Percentiles rank a stretch among this genome's conserved stretches.
Evolutionary conservation across 73 alveolate species (phyloP).

Genomic region (Durusdinium trenchii): DNA sequence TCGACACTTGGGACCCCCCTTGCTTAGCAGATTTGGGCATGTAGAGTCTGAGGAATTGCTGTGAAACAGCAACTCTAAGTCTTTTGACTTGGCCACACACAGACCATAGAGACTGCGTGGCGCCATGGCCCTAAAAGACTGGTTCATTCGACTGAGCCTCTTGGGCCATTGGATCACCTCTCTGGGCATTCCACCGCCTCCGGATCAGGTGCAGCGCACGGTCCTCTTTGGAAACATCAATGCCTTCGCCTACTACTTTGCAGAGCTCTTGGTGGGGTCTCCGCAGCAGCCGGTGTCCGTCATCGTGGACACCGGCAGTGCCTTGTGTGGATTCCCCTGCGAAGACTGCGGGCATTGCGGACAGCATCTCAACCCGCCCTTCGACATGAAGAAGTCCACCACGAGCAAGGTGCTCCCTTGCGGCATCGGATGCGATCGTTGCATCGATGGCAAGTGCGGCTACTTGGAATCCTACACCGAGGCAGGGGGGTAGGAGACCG

Average conservation of each 20-base stretch:
- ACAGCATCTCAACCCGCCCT: slow-evolving; percentile 36
- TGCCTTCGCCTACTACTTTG: slow-evolving; percentile 80
- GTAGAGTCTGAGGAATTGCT: too few species aligned
- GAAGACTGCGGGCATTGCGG: slow-evolving; percentile 83
- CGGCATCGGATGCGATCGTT: slow-evolving; percentile 39
- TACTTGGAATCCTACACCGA: slow-evolving; percentile 64
- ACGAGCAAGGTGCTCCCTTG: slow-evolving; percentile 41
- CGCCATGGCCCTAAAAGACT: too few species aligned
- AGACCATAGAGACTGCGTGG: too few species aligned
- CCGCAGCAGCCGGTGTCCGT: slow-evolving; percentile 82
- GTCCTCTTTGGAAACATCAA: slow-evolving; percentile 65
- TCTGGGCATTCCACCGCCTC: too few species aligned
- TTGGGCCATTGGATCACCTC: too few species aligned
- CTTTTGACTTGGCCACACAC: too few species aligned
- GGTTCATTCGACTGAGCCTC: too few species aligned
- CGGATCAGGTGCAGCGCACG: slow-evolving; percentile 56
- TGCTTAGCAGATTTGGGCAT: too few species aligned
- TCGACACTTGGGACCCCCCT: too few species aligned
- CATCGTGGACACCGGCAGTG: slow-evolving; percentile 81
- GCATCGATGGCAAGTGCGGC: slow-evolving; percentile 42
- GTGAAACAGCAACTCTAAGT: too few species aligned
- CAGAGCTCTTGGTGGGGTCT: slow-evolving; percentile 73
- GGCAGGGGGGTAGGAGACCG: too few species aligned
- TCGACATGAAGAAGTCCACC: slow-evolving; percentile 37
- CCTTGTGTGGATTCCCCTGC: slow-evolving; percentile 87